phyloP scores from a whole-genome alignment of 306 rosid species.

The Hippophae tibetana region DNA sequence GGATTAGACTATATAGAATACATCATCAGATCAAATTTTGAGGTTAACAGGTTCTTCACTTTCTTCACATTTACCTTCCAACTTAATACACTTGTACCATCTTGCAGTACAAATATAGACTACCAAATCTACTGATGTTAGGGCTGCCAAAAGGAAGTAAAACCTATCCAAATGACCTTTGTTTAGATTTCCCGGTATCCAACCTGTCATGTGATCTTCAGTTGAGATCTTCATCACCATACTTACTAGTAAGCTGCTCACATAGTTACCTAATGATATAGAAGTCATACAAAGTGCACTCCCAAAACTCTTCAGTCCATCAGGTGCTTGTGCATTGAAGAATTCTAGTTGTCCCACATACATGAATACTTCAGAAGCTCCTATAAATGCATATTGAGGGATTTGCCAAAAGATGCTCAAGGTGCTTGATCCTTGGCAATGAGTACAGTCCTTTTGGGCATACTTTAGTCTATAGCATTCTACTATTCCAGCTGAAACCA shows the following conservation, averaged over 20 bases:
- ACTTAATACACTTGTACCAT: slow-evolving; percentile 24
- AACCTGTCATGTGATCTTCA: slow-evolving; percentile 34
- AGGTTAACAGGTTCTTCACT: slow-evolving; percentile 25
- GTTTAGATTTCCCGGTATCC: slow-evolving; percentile 54
- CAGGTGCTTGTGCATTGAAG: slow-evolving; percentile 97
- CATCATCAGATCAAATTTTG: slow-evolving; percentile 26
- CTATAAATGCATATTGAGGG: slow-evolving; percentile 87
- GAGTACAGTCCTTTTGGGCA: slow-evolving; percentile 48
- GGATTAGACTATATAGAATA: too few relatives aligned
- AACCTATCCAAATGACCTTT: slow-evolving; percentile 54
- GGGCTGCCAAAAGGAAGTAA: slow-evolving; percentile 40
- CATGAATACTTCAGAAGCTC: slow-evolving; percentile 99
- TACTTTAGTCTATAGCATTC: slow-evolving; percentile 80
- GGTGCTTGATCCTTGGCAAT: slow-evolving; percentile 69
- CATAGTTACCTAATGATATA: slow-evolving; percentile 90
- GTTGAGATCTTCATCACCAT: slow-evolving; percentile 10
- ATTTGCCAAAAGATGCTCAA: slow-evolving; percentile 93
- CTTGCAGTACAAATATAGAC: slow-evolving; percentile 35
- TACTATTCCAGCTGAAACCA: slow-evolving; percentile 91
- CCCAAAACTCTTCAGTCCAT: slow-evolving; percentile 92
- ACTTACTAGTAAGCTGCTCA: slow-evolving; percentile 64
- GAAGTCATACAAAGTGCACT: slow-evolving; percentile 98
- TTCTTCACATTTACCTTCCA: slow-evolving; percentile 22
- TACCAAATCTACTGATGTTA: slow-evolving; percentile 32
- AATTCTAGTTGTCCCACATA: slow-evolving; percentile 95